Percentiles rank a stretch among this genome's conserved stretches.
These are phyloP conservation scores for Nelumbo lutea DNA, from an alignment of 164 flowering plant genomes.

Conservation along the genomic window DNA sequence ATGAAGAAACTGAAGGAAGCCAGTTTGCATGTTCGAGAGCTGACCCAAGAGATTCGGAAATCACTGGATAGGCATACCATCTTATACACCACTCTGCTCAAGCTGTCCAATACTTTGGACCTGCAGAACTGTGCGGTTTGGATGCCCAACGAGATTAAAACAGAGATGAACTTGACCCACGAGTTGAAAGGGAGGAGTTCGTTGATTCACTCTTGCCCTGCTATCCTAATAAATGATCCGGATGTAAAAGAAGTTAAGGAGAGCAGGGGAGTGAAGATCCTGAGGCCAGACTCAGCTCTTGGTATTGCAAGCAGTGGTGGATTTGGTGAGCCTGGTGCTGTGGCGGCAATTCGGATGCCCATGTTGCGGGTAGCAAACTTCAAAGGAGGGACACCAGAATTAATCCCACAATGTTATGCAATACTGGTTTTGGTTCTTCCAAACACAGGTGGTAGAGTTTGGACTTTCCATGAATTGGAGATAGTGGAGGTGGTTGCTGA, in stretches of 20 bases:
- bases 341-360: conserved; percentile 93
- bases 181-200: conserved; percentile 39
- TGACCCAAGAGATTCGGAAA: conserved; percentile 89
- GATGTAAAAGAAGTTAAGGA: conserved; percentile 60
- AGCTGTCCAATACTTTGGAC: conserved; percentile 73
- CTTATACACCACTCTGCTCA: conserved; percentile 76
- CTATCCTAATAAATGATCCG: conserved; percentile 48
- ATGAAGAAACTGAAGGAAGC: conserved; percentile 79
- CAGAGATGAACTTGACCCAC: conserved; percentile 71
- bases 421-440: conserved; percentile 85
- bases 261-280: conserved; percentile 53
- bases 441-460: conserved; percentile 39
- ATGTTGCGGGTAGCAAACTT: conserved; percentile 86
- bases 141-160: conserved; percentile 80
- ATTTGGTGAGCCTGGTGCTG: conserved; percentile 48
- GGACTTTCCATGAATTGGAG: conserved; percentile 79
- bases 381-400: conserved; percentile 88
- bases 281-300: conserved; percentile 54
- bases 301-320: conserved; percentile 53
- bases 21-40: conserved; percentile 88
- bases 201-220: conserved; percentile 8
- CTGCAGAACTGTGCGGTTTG: conserved; percentile 89
- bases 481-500: conserved; percentile 92
- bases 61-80: conserved; percentile 88
- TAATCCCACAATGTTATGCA: conserved; percentile 65